These are phyloP conservation scores for Suillus alpinus DNA, from an alignment of 768 basidiomycete species.

Conservation along the genomic window DNA sequence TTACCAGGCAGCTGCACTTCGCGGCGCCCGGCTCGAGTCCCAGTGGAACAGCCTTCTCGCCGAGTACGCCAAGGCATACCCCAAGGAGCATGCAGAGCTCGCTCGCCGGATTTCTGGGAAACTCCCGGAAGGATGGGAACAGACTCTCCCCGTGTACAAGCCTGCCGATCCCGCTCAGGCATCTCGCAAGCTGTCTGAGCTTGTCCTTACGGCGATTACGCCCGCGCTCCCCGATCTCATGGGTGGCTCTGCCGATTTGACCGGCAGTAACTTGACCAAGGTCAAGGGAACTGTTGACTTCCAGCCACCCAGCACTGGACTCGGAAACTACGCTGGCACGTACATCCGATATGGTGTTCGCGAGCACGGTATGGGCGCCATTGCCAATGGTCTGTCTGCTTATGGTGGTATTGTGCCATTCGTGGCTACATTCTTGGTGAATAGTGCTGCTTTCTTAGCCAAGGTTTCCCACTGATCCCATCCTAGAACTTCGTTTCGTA, in stretches of 20 bases:
- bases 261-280: conserved; percentile 89
- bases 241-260: conserved; percentile 89
- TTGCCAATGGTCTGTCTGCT: conserved; percentile 85
- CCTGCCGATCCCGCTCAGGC: conserved; percentile 81
- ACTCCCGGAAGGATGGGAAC: conserved; percentile 86
- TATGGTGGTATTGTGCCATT: conserved; percentile 93
- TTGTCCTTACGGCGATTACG: conserved; percentile 73
- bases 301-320: conserved; percentile 82
- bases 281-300: conserved; percentile 85
- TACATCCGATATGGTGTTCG: conserved; percentile 97
- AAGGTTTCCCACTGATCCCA: conserved; percentile 10
- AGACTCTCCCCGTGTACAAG: conserved; percentile 81
- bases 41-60: conserved; percentile 72
- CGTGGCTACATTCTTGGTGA: conserved; percentile 86
- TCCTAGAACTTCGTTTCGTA: conserved; percentile 88
- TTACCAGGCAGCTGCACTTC: conserved; percentile 65
- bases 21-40: conserved; percentile 70
- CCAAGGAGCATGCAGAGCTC: conserved; percentile 83
- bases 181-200: conserved; percentile 91
- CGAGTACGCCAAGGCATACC: conserved; percentile 74
- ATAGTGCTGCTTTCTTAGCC: conserved; percentile 15
- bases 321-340: conserved; percentile 82
- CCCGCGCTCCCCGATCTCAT: conserved; percentile 79
- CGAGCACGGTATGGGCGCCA: conserved; percentile 96
- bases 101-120: conserved; percentile 79